Percentiles rank a stretch among this genome's conserved stretches.
Evolutionary conservation across 306 rosid genomes (phyloP).

Genomic region (Morella rubra): DNA sequence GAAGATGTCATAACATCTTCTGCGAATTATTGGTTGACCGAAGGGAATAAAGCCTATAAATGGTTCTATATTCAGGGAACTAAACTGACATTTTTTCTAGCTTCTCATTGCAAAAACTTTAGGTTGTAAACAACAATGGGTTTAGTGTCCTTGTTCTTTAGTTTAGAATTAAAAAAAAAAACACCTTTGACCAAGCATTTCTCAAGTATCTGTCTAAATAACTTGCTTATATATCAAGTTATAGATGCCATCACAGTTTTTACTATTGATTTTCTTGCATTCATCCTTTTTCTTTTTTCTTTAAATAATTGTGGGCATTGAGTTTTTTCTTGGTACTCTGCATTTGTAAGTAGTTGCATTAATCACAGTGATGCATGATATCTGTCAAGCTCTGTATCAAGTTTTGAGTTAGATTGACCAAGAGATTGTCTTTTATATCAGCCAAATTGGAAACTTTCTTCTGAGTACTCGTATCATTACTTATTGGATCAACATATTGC

Average conservation of each 20-base stretch:
- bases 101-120: not conserved
- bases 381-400: too few species aligned
- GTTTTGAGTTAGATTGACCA: too few species aligned
- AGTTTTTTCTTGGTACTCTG: not conserved
- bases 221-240: not conserved
- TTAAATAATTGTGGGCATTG: too few species aligned
- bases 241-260: too few species aligned
- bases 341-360: not conserved
- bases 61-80: not conserved
- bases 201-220: not conserved
- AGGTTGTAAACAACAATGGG: not conserved
- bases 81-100: not conserved
- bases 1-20: too few species aligned
- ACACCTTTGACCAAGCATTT: not conserved
- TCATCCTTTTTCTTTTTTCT: too few species aligned
- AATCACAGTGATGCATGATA: not conserved
- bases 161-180: not conserved
- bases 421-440: too few species aligned
- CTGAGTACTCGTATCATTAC: not conserved
- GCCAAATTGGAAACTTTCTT: not conserved
- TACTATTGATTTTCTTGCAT: too few species aligned
- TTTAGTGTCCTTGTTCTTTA: not conserved
- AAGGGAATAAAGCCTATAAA: too few species aligned
- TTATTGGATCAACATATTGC: not conserved
- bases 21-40: too few species aligned